phyloP scores from a whole-genome alignment of 805 yeast species.

The Saccharomycopsis capsularis region DNA sequence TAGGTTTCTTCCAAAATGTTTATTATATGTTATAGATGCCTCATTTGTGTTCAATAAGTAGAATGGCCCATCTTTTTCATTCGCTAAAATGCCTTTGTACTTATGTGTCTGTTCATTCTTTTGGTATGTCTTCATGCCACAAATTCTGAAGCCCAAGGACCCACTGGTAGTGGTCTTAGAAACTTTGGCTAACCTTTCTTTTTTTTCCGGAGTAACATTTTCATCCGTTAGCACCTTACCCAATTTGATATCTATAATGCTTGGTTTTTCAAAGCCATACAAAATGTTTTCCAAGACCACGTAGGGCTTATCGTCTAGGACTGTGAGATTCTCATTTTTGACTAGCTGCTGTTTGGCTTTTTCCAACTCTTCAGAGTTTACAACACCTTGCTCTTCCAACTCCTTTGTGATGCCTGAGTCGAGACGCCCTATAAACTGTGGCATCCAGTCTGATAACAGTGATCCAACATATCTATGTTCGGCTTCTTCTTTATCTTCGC shows the following conservation, averaged over 20 bases:
- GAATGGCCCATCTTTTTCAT: too few species aligned
- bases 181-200: conserved; percentile 52
- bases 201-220: conserved; percentile 51
- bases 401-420: conserved; percentile 36
- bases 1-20: conserved; percentile 63
- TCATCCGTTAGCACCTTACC: conserved; percentile 57
- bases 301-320: conserved; percentile 28
- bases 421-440: conserved; percentile 56
- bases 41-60: background rate
- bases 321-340: conserved; percentile 16
- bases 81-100: too few species aligned
- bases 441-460: conserved; percentile 50
- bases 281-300: conserved; percentile 69
- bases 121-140: conserved; percentile 82
- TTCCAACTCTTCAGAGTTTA: conserved; percentile 21
- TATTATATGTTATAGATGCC: conserved; percentile 48
- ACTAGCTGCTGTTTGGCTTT: conserved; percentile 22
- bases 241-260: conserved; percentile 75
- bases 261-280: conserved; percentile 55
- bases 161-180: conserved; percentile 76
- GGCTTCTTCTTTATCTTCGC: conserved; percentile 21
- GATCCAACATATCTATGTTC: conserved; percentile 28
- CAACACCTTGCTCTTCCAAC: conserved; percentile 22
- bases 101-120: too few species aligned
- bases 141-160: conserved; percentile 62